Evolutionary conservation across 208 protist genomes (phyloP), one percentile per base, ranked within the genome.

Genomic region (Endotrypanum monterogeii): DNA sequence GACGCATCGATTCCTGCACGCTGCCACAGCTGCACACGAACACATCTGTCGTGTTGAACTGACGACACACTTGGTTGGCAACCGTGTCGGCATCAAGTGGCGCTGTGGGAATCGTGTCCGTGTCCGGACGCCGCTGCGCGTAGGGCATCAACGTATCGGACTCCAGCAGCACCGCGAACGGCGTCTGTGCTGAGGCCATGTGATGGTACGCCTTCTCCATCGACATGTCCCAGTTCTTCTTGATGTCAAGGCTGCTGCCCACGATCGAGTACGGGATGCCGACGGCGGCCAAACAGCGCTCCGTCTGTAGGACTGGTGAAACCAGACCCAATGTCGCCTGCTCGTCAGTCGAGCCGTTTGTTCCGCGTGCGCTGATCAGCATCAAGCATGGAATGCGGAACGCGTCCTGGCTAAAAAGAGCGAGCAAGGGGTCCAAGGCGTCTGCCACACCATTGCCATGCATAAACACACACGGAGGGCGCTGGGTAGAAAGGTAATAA

Each of bases 381-480:
- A 98, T 71, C 16, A 97, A 74, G 54, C 93, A 86, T 8, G 94
- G 92, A 57, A 98, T 86, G 20, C 78, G 70, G 72, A 94, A 94
- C 12, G 93, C 92, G 9, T 94, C 85, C 4, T 76, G 63, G 61
- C 88, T 75, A 5, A 88, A 82, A 18, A 97, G 80, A 5, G 83
- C 92, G 16, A 97, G 69, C 2, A 97, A 35, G 20, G 94, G 91
- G 80, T 93, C 94, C 55, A 96, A 74, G 8, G 80, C 76, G 70
- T 96, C 93, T 12, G 91, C 92, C 0, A 98, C 54, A 11, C 92
- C 88, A 61, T 73, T 88, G 74, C 96, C 96, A 50, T 91, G 88
- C 68, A 95, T 57, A 67, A 96, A 95, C 12, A 96, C 83, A 20
- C 84, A 76, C 39, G 92, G 88, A 6, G 84, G 68, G 62, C 87